Evolutionary conservation across 192 early-diverging fungal genomes (phyloP).

Genomic region (Mortierella hygrophila): DNA sequence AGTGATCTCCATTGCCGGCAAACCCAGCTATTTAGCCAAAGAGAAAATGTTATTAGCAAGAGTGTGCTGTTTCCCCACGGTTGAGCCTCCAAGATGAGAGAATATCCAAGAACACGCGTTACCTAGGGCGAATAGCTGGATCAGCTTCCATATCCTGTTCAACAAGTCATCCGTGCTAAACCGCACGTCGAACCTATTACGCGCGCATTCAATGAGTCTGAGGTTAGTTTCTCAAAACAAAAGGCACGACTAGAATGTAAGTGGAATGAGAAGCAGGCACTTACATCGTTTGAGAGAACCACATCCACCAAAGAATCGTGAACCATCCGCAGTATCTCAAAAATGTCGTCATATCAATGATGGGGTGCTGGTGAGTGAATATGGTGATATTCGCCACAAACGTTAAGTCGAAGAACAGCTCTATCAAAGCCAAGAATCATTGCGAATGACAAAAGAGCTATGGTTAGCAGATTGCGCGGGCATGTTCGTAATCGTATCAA

Average conservation of each 20-base stretch:
- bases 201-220: neutral
- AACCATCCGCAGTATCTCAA: constrained; percentile 59
- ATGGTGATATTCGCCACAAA: constrained; percentile 63
- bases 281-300: constrained; percentile 61
- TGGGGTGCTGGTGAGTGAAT: constrained; percentile 62
- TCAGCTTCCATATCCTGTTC: constrained; percentile 49
- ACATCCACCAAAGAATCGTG: constrained; percentile 64
- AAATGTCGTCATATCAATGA: constrained; percentile 51
- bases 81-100: neutral
- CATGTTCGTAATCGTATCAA: neutral
- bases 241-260: neutral
- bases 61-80: neutral
- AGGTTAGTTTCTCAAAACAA: neutral
- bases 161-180: constrained; percentile 47
- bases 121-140: constrained; percentile 44
- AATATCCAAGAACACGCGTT: neutral
- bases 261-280: neutral
- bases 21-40: constrained; percentile 24
- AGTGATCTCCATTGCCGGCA: constrained; percentile 42
- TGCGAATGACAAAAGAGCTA: too few species aligned
- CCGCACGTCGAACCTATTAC: constrained; percentile 39
- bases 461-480: neutral
- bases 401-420: constrained; percentile 64
- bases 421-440: neutral
- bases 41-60: neutral